Percentiles rank a stretch among this genome's conserved stretches.
Conservation (phyloP, 345 rosid species). For the Eucalyptus sp. region DNA sequence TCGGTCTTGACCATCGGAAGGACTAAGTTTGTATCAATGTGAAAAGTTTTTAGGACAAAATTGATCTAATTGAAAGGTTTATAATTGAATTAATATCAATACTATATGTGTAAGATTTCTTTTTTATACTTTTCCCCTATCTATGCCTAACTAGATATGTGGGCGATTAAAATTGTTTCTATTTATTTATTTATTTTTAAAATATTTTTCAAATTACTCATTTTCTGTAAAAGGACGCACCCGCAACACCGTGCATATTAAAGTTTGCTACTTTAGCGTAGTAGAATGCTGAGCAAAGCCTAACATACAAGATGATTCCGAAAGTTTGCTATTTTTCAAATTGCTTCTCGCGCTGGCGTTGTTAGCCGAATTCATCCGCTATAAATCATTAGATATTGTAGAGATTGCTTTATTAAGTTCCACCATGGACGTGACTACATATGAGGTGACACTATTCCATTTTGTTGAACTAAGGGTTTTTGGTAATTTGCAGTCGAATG, state of each 20-base stretch:
- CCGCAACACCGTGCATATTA: too few species aligned
- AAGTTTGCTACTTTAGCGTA: background rate
- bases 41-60: too few species aligned
- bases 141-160: too few species aligned
- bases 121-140: too few species aligned
- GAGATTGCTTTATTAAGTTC: background rate
- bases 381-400: background rate
- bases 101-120: accelerated
- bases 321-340: too few species aligned
- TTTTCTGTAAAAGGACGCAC: background rate
- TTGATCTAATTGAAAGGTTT: too few species aligned
- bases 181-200: too few species aligned
- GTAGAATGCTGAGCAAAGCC: background rate
- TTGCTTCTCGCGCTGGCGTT: background rate
- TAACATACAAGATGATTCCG: too few species aligned
- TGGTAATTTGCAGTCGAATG: background rate
- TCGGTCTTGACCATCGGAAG: accelerated
- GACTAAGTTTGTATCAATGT: too few species aligned
- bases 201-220: background rate
- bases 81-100: too few species aligned
- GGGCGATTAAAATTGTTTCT: too few species aligned
- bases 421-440: background rate
- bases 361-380: background rate
- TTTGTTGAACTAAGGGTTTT: background rate
- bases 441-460: background rate